phyloP scores from a whole-genome alignment of 805 yeast genomes.

The Pichia nanzhaoensis region DNA sequence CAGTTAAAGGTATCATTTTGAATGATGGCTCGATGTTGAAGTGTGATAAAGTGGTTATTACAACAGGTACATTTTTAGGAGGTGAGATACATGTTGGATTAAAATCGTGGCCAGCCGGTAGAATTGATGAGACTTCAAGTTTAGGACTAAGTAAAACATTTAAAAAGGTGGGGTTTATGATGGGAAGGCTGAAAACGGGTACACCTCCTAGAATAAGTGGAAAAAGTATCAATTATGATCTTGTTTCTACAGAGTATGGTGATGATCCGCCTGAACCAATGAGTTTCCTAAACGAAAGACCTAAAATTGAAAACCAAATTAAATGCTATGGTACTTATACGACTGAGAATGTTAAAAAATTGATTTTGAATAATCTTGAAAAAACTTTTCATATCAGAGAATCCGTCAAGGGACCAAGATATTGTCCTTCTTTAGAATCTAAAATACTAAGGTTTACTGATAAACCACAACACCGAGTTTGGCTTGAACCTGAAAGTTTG shows the following conservation, averaged over 20 bases:
- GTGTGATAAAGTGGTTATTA: constrained; percentile 68
- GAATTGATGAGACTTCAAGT: constrained; percentile 89
- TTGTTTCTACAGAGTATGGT: constrained; percentile 66
- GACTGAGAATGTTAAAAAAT: constrained; percentile 63
- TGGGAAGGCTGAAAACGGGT: constrained; percentile 93
- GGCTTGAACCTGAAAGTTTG: constrained; percentile 97
- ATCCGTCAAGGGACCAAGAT: constrained; percentile 92
- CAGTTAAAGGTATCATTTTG: constrained; percentile 65
- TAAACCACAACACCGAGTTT: constrained; percentile 69
- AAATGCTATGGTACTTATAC: constrained; percentile 76
- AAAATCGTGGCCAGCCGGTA: constrained; percentile 75
- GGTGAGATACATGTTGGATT: constrained; percentile 94
- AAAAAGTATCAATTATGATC: constrained; percentile 59
- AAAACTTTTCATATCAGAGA: constrained; percentile 87
- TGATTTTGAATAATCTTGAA: constrained; percentile 64
- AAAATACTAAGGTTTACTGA: constrained; percentile 77
- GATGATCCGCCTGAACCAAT: constrained; percentile 85
- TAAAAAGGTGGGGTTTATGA: constrained; percentile 63
- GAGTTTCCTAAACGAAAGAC: constrained; percentile 73
- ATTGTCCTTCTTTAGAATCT: constrained; percentile 94
- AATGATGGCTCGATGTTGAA: constrained; percentile 57
- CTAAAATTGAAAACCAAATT: constrained; percentile 54
- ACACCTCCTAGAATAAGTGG: constrained; percentile 88
- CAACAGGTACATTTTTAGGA: constrained; percentile 93
- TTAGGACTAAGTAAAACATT: constrained; percentile 82